Evolutionary conservation across 495 filamentous ascomycete species (phyloP).

Genomic region (Penicillium tannophilum): DNA sequence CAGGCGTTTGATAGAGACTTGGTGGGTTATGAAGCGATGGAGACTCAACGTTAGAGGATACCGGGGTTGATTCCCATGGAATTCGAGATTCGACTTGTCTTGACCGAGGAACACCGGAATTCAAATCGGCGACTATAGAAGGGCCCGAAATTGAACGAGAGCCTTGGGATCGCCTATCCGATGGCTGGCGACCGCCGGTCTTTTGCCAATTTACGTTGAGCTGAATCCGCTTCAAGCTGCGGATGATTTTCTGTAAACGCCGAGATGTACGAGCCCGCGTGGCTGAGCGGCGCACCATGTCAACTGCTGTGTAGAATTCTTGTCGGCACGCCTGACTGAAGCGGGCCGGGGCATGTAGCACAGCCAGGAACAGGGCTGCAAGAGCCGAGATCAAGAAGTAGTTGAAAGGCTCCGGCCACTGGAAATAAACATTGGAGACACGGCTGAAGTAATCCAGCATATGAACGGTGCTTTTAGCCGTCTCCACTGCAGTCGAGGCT

Average conservation of each 20-base stretch:
- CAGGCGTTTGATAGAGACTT: slow-evolving; percentile 13
- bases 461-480: slow-evolving; percentile 76
- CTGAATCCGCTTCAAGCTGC: slow-evolving; percentile 40
- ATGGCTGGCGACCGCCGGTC: slow-evolving; percentile 2
- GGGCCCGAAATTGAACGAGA: background rate
- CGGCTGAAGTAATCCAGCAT: slow-evolving; percentile 71
- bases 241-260: slow-evolving; percentile 43
- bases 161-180: background rate
- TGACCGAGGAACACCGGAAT: background rate
- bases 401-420: slow-evolving; percentile 78
- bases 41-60: slow-evolving; percentile 8
- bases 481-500: slow-evolving; percentile 68
- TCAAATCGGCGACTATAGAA: background rate
- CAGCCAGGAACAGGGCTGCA: slow-evolving; percentile 77
- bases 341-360: slow-evolving; percentile 71
- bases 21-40: slow-evolving; percentile 7
- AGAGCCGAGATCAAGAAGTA: slow-evolving; percentile 81
- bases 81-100: background rate
- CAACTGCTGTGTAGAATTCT: slow-evolving; percentile 81
- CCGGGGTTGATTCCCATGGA: slow-evolving; percentile 10
- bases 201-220: slow-evolving; percentile 23
- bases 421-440: slow-evolving; percentile 72
- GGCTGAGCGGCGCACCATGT: slow-evolving; percentile 68
- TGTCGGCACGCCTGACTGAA: slow-evolving; percentile 69
- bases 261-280: slow-evolving; percentile 40